Base-by-base conservation (phyloP, 2,329 filamentous ascomycete species). In the Ceratocystis variospora region DNA sequence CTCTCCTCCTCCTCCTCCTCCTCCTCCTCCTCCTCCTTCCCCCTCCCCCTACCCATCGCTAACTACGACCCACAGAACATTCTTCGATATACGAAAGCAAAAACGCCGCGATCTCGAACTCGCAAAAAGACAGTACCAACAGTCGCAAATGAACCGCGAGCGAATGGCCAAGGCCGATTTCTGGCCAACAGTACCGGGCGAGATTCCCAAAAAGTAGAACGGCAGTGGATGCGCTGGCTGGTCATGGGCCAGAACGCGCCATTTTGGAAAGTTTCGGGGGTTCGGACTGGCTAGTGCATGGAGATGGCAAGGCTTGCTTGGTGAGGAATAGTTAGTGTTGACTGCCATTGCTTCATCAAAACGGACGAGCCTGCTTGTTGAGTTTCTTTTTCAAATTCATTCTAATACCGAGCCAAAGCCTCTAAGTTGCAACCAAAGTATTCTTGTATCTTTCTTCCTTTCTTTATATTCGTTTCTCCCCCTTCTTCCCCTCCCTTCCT, bases 31-130 rank as follows among this genome's bases (percentile, higher is more conserved):
- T 5, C 48, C 19, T 22, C n/a, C n/a, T n/a, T 57, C 53, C 8
- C 25, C n/a, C 5, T 57, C 53, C 17, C 6, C 31, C 2, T 10
- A 7, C n/a, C 50, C 53, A n/a, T 17, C 22, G 10, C 28, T 59
- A 53, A 59, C 41, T 10, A 28, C 44, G 19, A 19, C 66, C 22
- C 59, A 63, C 72, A 94, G 90, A 71, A 82, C 85, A 31, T 96
- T 99, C 75, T 95, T 90, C 73, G 87, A 93, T 71, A 89, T 91
- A 77, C 85, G 94, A 17, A 74, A 96, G 63, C 85, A 90, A 73
- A 88, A 87, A 73, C 87, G 91, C 72, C 72, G 76, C 15, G 75
- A 78, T 50, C 72, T 71, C 0, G 76, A 77, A 55, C 71, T 73
- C 2, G 87, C 90, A 15, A 95, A 86, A 75, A 72, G 76, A 12